These are phyloP conservation scores for Monilinia fructicola DNA, from an alignment of 2,329 filamentous ascomycete genomes.

Conservation along the genomic window DNA sequence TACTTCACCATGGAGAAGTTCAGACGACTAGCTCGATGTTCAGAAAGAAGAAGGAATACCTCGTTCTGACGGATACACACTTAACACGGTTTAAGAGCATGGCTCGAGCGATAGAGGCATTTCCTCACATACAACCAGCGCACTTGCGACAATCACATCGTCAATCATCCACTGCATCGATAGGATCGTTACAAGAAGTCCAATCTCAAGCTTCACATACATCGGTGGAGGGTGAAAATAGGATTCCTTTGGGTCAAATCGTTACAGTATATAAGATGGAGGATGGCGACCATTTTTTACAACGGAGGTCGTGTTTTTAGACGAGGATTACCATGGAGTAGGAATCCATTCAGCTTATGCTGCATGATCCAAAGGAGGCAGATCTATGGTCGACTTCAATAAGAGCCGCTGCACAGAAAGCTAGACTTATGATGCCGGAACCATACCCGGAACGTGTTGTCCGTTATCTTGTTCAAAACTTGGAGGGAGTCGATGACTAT, in stretches of 20 bases:
- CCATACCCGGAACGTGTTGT: constrained; percentile 59
- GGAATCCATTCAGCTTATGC: constrained; percentile 63
- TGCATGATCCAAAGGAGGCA: constrained; percentile 62
- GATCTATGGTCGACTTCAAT: constrained; percentile 64
- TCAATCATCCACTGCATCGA: constrained; percentile 58
- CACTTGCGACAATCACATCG: constrained; percentile 47
- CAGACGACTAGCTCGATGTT: constrained; percentile 70
- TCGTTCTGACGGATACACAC: constrained; percentile 69
- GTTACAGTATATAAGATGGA: constrained; percentile 67
- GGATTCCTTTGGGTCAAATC: constrained; percentile 62
- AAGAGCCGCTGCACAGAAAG: constrained; percentile 57
- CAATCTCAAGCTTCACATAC: constrained; percentile 51
- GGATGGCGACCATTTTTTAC: constrained; percentile 64
- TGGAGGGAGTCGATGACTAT: constrained; percentile 68
- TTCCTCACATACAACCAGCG: constrained; percentile 51
- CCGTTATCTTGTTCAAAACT: constrained; percentile 59
- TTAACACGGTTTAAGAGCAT: constrained; percentile 68
- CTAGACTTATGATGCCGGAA: constrained; percentile 51
- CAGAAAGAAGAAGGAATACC: constrained; percentile 69
- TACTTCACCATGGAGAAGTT: constrained; percentile 67
- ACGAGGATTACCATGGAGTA: constrained; percentile 61
- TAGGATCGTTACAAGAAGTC: constrained; percentile 60
- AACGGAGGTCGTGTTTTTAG: constrained; percentile 66
- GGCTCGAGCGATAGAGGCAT: constrained; percentile 62
- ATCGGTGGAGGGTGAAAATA: constrained; percentile 53